Evolutionary conservation across 2,329 filamentous ascomycete genomes (phyloP), one percentile per base, ranked within the genome.

Genomic region (Sporothrix brasiliensis): DNA sequence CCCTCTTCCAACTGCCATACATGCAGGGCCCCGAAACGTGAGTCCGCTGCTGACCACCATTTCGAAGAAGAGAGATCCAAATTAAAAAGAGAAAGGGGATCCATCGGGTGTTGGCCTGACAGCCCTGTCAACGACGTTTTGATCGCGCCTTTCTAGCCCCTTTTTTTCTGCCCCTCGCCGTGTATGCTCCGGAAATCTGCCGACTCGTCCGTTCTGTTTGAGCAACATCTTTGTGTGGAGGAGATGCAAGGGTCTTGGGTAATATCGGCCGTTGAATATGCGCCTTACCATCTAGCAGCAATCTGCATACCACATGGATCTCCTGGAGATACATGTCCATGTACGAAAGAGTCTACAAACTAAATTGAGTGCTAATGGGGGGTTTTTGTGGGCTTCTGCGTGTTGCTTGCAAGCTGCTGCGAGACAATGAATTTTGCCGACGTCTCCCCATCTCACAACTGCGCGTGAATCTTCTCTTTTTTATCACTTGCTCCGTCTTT

Each of bases 141-240:
- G 11, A 4, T 4, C 24, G 16, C 41, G 3, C 61, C 47, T 65
- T 65, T 34, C 44, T 49, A 19, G 44, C 61, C 61, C 47, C 39
- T 21, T 52, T 60, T 60, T 44, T 54, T 67, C 53, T 58, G 21
- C 63, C 61, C 47, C 27, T 66, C 63, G 27, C 47, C 27, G 47
- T 66, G 61, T 52, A 24, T 39, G 44, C 30, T 69, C 34, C 67
- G 67, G 67, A 49, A 69, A 47, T 30, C 67, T 61, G 54, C 67
- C 67, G 67, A 69, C 67, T 69, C 67, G 67, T 52, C 39, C 53
- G 27, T 52, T 60, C 30, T 27, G 61, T 34, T 65, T 60, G 53
- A 50, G 39, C 41, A 50, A 16, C 54, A 56, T 49, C 10, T 60
- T 60, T 44, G 21, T 65, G 61, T 27, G 61, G 61, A 56, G 66